phyloP scores from a whole-genome alignment of 345 rosid genomes.

The Lagerstroemia speciosa region DNA sequence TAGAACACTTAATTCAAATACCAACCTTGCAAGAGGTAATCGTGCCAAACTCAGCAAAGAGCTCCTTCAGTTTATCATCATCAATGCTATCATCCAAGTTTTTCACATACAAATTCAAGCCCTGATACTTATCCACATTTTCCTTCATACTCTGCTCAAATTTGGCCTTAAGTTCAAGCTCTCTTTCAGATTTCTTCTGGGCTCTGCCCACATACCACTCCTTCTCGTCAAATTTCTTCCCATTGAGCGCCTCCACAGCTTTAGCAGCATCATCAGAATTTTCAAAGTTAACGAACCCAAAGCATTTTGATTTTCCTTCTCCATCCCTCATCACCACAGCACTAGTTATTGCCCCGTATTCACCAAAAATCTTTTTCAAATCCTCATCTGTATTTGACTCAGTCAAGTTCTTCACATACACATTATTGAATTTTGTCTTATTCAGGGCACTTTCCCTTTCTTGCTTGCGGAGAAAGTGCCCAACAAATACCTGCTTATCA shows the following conservation, averaged over 20 bases:
- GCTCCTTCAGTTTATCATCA: slow-evolving; percentile 78
- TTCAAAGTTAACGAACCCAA: slow-evolving; percentile 92
- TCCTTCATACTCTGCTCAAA: slow-evolving; percentile 81
- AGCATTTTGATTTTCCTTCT: slow-evolving; percentile 85
- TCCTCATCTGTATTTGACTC: slow-evolving; percentile 66
- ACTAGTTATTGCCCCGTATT: slow-evolving; percentile 65
- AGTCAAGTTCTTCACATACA: slow-evolving; percentile 69
- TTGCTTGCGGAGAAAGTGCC: slow-evolving; percentile 80
- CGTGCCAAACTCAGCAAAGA: slow-evolving; percentile 67
- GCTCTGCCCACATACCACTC: slow-evolving; percentile 98
- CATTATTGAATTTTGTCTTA: slow-evolving; percentile 63
- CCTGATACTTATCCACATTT: slow-evolving; percentile 75
- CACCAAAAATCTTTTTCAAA: slow-evolving; percentile 57
- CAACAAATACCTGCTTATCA: slow-evolving; percentile 91
- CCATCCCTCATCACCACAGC: slow-evolving; percentile 80
- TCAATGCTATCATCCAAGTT: slow-evolving; percentile 76
- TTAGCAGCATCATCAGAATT: slow-evolving; percentile 63
- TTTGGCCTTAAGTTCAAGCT: slow-evolving; percentile 47
- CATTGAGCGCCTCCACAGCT: slow-evolving; percentile 82
- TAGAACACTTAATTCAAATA: background rate
- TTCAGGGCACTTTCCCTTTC: slow-evolving; percentile 50
- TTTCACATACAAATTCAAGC: slow-evolving; percentile 77
- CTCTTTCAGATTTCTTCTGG: slow-evolving; percentile 40
- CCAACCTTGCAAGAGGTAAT: slow-evolving; percentile 88
- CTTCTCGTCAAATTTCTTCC: slow-evolving; percentile 59